Evolutionary conservation across 108 stramenopile genomes (phyloP), one percentile per base, ranked within the genome.

Genomic region (Stephanodiscus triporus): DNA sequence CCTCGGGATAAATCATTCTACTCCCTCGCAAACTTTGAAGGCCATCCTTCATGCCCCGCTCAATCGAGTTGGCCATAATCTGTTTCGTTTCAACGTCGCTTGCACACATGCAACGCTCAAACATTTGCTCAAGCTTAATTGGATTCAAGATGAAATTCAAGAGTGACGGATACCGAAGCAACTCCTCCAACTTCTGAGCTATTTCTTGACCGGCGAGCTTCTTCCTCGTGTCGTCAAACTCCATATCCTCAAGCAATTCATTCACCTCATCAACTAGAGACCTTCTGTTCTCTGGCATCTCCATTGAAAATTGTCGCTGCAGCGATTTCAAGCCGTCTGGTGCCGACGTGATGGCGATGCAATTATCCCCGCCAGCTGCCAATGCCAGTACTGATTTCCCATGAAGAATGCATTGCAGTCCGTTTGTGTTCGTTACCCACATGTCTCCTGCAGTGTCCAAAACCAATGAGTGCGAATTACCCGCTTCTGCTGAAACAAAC

Each of bases 101-200:
- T 11, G 40, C 53, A 23, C 85, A 68, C 6, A 88, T 55, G 40
- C 43, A 45, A 3, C 86, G 69, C 30, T 64, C 47, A 40, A 81
- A 92, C 72, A 92, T 64, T 11, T 72, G 54, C 54, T 92, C 86
- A 24, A 88, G 75, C 70, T 87, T 85, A 11, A 42, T 55, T 30
- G 88, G 88, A 80, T 88, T 74, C 55, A 92, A 38, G 71, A 92
- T 88, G 10, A 89, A 71, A 43, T 89, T 89, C 57, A 89, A 64
- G 9, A 88, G 81, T 5, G 91, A 60, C 13, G 91, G 91, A 51
- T 70, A 83, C 29, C 73, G 83, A 29, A 91, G 80, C 22, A 91
- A 66, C 34, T 89, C 86, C 77, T 87, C 90, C 6, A 85, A 81
- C 64, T 78, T 69, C 30, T 64, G 56, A 2, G 82, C 80, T 50